These are phyloP conservation scores for Fusarium piperis DNA, from an alignment of 2,329 filamentous ascomycete species.

Conservation along the genomic window DNA sequence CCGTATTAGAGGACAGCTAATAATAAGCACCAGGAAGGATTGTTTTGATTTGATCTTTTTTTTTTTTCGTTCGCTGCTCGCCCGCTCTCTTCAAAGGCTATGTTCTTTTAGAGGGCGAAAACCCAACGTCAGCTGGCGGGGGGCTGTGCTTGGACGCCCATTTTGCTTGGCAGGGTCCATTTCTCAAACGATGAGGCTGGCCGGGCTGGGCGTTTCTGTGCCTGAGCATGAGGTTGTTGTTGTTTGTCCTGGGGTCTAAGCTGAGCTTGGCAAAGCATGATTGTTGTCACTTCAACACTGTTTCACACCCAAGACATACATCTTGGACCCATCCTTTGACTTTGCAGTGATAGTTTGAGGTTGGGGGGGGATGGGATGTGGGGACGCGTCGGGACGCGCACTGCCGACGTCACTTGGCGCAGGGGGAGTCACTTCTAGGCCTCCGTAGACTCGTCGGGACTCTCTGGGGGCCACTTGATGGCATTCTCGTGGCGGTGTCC, in stretches of 20 bases:
- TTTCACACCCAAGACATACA: background rate
- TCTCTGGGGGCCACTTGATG: too few relatives aligned
- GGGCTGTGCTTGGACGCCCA: constrained; percentile 27
- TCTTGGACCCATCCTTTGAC: background rate
- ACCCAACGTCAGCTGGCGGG: constrained; percentile 42
- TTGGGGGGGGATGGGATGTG: constrained; percentile 6
- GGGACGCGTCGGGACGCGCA: constrained; percentile 33
- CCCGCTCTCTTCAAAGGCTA: background rate
- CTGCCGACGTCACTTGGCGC: constrained; percentile 39
- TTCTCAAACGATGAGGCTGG: background rate
- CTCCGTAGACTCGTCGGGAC: background rate
- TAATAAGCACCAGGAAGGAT: background rate
- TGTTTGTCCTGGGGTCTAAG: background rate
- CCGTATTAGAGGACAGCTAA: constrained; percentile 3
- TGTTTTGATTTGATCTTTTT: background rate
- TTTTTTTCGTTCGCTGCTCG: background rate
- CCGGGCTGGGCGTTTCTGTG: background rate
- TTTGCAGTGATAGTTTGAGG: background rate
- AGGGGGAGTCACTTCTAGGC: constrained; percentile 14
- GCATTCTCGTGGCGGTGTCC: background rate
- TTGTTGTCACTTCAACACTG: background rate
- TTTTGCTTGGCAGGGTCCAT: constrained; percentile 30
- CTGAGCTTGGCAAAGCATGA: background rate
- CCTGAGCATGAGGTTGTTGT: constrained; percentile 1
- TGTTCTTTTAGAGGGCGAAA: constrained; percentile 26